A percentile compares a stretch with the other conserved stretches of the same genome.
These are phyloP conservation scores for Thymus mandschuricus DNA, from an alignment of 257 asterid genomes.

Conservation along the genomic window DNA sequence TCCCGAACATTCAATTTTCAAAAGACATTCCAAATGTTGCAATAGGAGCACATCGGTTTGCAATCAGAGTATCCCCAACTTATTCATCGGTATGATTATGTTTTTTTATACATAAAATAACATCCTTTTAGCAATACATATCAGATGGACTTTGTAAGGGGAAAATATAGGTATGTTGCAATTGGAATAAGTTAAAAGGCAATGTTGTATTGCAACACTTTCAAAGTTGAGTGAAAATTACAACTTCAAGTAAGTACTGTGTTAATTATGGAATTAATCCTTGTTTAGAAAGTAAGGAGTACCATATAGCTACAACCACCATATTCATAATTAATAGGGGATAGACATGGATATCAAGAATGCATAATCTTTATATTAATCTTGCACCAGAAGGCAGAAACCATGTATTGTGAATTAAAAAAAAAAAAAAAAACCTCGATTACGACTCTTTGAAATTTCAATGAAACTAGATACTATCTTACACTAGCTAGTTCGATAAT, in stretches of 20 bases:
- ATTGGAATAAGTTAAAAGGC: too few relatives aligned
- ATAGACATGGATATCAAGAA: conserved; percentile 17
- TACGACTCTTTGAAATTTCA: neutral
- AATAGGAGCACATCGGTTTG: too few relatives aligned
- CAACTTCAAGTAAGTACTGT: neutral
- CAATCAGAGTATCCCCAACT: too few relatives aligned
- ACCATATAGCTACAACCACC: conserved; percentile 3
- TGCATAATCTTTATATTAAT: neutral
- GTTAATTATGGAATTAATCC: neutral
- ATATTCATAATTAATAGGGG: neutral
- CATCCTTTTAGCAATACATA: too few relatives aligned
- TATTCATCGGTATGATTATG: too few relatives aligned
- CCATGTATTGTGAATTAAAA: neutral
- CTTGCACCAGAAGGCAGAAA: neutral
- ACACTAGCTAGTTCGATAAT: conserved; percentile 16
- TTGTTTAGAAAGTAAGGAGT: neutral
- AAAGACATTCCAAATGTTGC: too few relatives aligned
- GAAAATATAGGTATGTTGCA: too few relatives aligned
- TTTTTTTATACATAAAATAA: too few relatives aligned
- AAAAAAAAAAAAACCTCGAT: neutral
- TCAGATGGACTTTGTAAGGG: too few relatives aligned
- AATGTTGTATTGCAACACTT: too few relatives aligned
- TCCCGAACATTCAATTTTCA: too few relatives aligned
- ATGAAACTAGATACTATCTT: neutral
- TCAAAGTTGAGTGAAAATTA: neutral